Evolutionary conservation across 225 moss, liverwort and hornwort genomes (phyloP), one percentile per base, ranked within the genome.

Genomic region (Marchantia paleacea): DNA sequence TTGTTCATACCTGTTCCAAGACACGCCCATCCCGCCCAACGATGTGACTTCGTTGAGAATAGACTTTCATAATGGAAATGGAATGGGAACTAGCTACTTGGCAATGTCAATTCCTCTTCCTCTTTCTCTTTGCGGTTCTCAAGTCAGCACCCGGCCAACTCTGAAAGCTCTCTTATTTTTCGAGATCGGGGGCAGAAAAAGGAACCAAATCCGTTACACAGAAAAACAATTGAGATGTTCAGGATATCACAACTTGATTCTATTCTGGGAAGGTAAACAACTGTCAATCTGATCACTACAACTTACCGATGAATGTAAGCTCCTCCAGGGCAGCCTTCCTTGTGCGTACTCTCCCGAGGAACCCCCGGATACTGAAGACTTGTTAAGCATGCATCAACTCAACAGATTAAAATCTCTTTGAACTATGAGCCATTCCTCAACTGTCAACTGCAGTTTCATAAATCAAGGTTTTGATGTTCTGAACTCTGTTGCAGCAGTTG

Each of bases 1-100:
- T 90, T 92, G 72, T 95, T 99, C 99, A 99, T 99, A 60, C 90
- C 95, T 99, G 72, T 22, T 47, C 47, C 30, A 58, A 20, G 10
- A 78, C 52, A 16, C 8, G 7, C 9, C 69, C 78, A 78, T 20
- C 13, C 22, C 11, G 51, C 29, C 39, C 39, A 6, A 58, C 7
- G 6, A 13, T 65, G 19, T 3, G 69, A 70, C 10, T 19, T 70
- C 39, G 9, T 18, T 39, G 4, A 39, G 25, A 73, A 73, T 6
- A 52, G 24, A 73, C 15, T 70, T 10, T 10, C 7, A 49, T 19
- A 18, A 67, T 24, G 3, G 11, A 70, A 19, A 70, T 13, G 13
- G 57, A 12, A 57, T 5, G 19, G 8, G 19, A 19, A 57, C 4
- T 19, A 19, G 19, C 57, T 57, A 12, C 57, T 57, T 57, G 14